Evolutionary conservation across 768 basidiomycete species (phyloP).

Genomic region (Megacollybia marginata): DNA sequence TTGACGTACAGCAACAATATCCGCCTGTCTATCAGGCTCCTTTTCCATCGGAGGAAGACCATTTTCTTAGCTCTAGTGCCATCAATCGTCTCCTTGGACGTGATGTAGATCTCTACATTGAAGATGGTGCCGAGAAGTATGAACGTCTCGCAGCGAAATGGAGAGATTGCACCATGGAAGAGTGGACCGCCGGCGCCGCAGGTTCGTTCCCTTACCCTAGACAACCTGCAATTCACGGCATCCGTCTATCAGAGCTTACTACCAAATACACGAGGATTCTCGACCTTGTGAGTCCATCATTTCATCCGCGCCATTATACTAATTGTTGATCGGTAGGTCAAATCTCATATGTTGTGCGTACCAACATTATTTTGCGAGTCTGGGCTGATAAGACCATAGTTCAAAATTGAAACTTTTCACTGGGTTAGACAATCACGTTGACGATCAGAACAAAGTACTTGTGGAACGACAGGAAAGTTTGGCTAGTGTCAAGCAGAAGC

Average conservation of each 20-base stretch:
- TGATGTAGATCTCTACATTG: slow-evolving; percentile 36
- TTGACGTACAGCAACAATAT: not conserved
- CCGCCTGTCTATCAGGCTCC: not conserved
- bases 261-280: no score
- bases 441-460: slow-evolving; percentile 31
- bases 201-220: slow-evolving; percentile 21
- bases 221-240: no score
- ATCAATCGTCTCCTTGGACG: slow-evolving; percentile 25
- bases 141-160: slow-evolving; percentile 37
- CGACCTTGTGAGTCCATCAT: no score
- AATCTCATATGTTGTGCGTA: slow-evolving; percentile 42
- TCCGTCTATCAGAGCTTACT: no score
- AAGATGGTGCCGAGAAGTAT: slow-evolving; percentile 34
- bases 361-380: not conserved
- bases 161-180: slow-evolving; percentile 40
- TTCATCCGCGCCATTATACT: not conserved
- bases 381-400: slow-evolving; percentile 16
- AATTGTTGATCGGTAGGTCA: slow-evolving; percentile 25
- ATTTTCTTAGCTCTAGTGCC: not conserved
- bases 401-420: slow-evolving; percentile 42
- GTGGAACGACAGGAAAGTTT: slow-evolving; percentile 33
- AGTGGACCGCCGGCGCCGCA: slow-evolving; percentile 49
- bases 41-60: not conserved
- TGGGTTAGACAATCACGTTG: slow-evolving; percentile 32
- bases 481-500: slow-evolving; percentile 23